Evolutionary conservation across 805 yeast genomes (phyloP), one percentile per base, ranked within the genome.

Genomic region (Schizosaccharomyces cryophilus): DNA sequence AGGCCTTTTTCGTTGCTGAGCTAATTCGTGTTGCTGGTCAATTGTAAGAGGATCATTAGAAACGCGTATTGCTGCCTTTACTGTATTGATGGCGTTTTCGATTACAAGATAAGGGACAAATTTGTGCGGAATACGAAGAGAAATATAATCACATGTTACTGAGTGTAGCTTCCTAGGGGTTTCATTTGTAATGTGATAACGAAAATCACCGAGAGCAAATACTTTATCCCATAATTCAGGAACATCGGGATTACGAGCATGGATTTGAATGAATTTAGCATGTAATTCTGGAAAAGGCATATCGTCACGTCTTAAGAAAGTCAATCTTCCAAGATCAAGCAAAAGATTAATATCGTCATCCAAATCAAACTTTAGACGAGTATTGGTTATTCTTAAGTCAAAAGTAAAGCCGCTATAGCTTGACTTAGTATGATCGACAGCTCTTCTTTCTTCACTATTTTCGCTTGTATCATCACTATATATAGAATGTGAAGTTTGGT

Each of bases 71-170:
- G 82, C 68, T 0, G 87, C 77, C 68, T 89, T 89, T 60, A 76
- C 75, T 51, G 82, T 71, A 0, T 87, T 81, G 21, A 86, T 77
- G 17, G 85, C 72, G 66, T 85, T 85, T 66, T 89, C 96, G 66
- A 89, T 80, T n/a, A 89, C 77, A 29, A 82, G 78, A 71, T 85
- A 86, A 61, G 86, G 80, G 60, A 85, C 75, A 67, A 85, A 85
- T 61, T 81, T 80, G 69, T 83, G 80, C 0, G 96, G 96, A 60
- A 87, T 66, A 30, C 69, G 70, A 61, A 74, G 61, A 13, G 73
- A 65, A 62, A 74, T 58, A 2, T 69, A 71, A 7, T 68, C 71
- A n/a, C 70, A 64, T 17, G 67, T 56, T 7, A 56, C 24, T 3
- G 9, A 24, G 35, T 56, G 60, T 35, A 40, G 19, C 47, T 19